Evolutionary conservation across 768 basidiomycete genomes (phyloP).

Genomic region (Lentinula edodes): DNA sequence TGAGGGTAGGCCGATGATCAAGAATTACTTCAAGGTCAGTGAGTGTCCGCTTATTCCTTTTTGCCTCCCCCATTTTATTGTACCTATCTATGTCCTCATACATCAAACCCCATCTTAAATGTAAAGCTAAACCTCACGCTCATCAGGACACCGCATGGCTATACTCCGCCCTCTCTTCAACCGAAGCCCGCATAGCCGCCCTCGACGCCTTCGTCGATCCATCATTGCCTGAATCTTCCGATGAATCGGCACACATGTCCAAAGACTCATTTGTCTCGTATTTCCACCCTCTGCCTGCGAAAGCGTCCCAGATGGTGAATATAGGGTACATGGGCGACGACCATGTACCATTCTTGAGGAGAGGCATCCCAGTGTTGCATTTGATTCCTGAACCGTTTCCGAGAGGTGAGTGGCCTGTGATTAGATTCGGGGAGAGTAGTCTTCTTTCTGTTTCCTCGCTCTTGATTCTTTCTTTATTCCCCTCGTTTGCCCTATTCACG

Average conservation of each 20-base stretch:
- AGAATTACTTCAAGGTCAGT: slow-evolving; percentile 59
- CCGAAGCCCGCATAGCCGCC: slow-evolving; percentile 67
- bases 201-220: slow-evolving; percentile 49
- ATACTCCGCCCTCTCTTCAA: slow-evolving; percentile 68
- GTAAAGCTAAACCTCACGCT: no score
- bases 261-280: slow-evolving; percentile 47
- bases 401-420: slow-evolving; percentile 71
- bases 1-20: slow-evolving; percentile 54
- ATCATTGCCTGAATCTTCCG: neutral
- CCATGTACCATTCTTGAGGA: slow-evolving; percentile 81
- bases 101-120: no score
- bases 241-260: neutral
- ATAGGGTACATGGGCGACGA: slow-evolving; percentile 81
- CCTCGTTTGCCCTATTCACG: no score
- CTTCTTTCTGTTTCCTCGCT: neutral
- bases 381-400: slow-evolving; percentile 90
- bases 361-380: slow-evolving; percentile 86
- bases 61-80: neutral
- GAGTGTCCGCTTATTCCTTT: neutral
- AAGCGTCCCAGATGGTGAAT: slow-evolving; percentile 17
- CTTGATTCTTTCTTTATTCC: neutral
- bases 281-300: slow-evolving; percentile 48
- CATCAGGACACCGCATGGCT: slow-evolving; percentile 81
- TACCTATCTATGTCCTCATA: neutral
- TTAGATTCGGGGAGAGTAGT: neutral